Base-by-base conservation (phyloP, 495 filamentous ascomycete species). In the Penicillium paxilli region DNA sequence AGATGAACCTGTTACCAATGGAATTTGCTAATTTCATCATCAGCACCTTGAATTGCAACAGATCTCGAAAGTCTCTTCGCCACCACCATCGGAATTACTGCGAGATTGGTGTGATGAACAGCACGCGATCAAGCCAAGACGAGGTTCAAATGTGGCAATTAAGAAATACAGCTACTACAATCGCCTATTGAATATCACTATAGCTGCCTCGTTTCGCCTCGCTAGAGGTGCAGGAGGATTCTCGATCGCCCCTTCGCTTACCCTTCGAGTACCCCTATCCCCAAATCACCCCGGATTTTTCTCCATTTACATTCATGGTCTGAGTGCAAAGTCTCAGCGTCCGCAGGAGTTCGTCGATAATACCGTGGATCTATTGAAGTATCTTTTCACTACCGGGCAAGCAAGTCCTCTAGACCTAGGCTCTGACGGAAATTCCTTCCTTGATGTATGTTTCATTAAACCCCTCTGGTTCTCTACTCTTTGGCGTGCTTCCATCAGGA, bases 1-100 rank as follows among this genome's bases (percentile, higher is more conserved):
- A n/a, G n/a, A n/a, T n/a, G n/a, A n/a, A n/a, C n/a, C n/a, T n/a
- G n/a, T n/a, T n/a, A n/a, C n/a, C n/a, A n/a, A n/a, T n/a, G n/a
- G n/a, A n/a, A n/a, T n/a, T n/a, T n/a, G n/a, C n/a, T n/a, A n/a
- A n/a, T n/a, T n/a, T n/a, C n/a, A n/a, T n/a, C n/a, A n/a, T 22
- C 46, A 51, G 48, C 32, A 41, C 17, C 7, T 51, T 24, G 33
- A 51, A 35, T 35, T 51, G 25, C 48, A 51, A 41, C 33, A 51
- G 6, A 14, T 28, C 6, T 16, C 33, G 35, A 25, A 51, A 12
- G 11, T 32, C n/a, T 51, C 35, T 28, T 51, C 22, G 14, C 48
- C 48, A 19, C 48, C 48, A 42, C 35, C 22, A 3, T 21, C 21
- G 14, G 20, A 42, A 28, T 41, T 51, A 21, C 21, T 51, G 9